Base-by-base conservation (phyloP, 306 rosid species). In the Cicer bijugum region DNA sequence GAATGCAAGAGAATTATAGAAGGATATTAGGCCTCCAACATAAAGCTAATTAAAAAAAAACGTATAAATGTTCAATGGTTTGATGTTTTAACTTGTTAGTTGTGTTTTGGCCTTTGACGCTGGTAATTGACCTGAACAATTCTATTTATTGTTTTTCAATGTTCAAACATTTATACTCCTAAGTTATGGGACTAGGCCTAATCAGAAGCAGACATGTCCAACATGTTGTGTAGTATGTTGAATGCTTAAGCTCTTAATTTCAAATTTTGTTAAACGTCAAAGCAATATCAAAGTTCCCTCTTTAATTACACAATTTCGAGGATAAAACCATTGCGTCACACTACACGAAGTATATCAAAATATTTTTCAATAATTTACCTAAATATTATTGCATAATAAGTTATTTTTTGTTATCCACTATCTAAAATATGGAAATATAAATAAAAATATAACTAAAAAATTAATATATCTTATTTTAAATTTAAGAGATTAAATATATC, bases 51-150 rank as follows among this genome's bases (percentile, higher is more conserved):
- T n/a, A n/a, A n/a, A n/a, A n/a, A 66, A 53, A 28, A 52, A 52
- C 39, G 23, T 12, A 60, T 74, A 14, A 20, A 59, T 59, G 10
- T 48, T 55, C 65, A 51, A 12, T 23, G 15, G 20, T 28, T 6
- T 14, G 51, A 69, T 15, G 51, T 42, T 69, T 71, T 12, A 6
- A 3, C 64, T 74, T 48, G 19, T 72, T 72, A 35, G 12, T 0
- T 35, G 10, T 47, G 42, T 37, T 72, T 60, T 67, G 14, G 77
- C 67, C 5, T 67, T 42, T 38, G 65, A 64, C 64, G 46, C 68
- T 23, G 3, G 55, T 17, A 71, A 71, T 83, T 83, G 87, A 84
- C 83, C 74, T 69, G 85, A 77, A 75, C 39, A 50, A 40, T 75
- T 80, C 84, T 33, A 60, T 58, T 43, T 37, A 6, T 75, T 75